Conservation (phyloP, 306 rosid genomes). For the Pachyrhizus erosus region DNA sequence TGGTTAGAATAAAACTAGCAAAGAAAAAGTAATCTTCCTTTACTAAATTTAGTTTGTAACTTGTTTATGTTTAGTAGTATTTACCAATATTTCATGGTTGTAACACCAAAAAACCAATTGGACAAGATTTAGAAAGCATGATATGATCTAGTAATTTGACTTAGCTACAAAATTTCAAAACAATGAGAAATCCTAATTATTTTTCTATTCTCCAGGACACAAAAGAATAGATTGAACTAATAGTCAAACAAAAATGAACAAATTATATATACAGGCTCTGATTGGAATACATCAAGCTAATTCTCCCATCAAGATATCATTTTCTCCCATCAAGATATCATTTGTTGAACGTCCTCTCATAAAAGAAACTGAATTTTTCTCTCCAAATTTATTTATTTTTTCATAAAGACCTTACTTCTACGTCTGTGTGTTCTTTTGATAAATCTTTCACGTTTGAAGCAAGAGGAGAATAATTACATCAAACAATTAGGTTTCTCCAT, state of each 20-base stretch:
- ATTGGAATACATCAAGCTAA: neutral
- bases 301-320: neutral
- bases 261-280: neutral
- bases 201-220: neutral
- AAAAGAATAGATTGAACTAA: neutral
- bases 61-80: no score
- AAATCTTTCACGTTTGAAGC: neutral
- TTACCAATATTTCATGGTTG: no score
- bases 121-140: slow-evolving; percentile 25
- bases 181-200: neutral
- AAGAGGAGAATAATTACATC: neutral
- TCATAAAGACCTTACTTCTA: neutral
- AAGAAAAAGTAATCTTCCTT: no score
- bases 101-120: no score
- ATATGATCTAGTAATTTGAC: neutral
- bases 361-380: neutral
- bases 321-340: neutral
- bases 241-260: slow-evolving; percentile 15
- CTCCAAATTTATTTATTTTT: neutral
- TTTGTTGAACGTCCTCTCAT: neutral
- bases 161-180: neutral
- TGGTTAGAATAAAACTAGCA: no score
- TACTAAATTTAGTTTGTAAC: no score
- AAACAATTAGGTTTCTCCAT: neutral
- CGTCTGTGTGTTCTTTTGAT: slow-evolving; percentile 10